Base-by-base conservation (phyloP, 176 grass and related monocot species). In the Raddia guianensis region DNA sequence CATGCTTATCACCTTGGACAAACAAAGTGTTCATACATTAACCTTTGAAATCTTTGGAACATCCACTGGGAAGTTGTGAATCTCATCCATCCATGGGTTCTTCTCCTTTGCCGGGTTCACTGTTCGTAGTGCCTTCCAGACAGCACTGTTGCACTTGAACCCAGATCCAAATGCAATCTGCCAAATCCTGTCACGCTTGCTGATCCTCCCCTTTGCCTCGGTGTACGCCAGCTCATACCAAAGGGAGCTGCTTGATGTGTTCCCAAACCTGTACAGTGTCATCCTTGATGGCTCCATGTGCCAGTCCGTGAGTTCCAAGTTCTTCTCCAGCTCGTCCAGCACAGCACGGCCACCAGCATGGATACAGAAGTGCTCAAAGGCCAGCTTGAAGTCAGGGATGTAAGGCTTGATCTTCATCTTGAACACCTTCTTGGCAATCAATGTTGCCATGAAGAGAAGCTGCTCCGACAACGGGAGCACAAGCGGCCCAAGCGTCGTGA, bases 81-180 rank as follows among this genome's bases (percentile, higher is more conserved):
- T 97, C 78, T 97, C 94, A 54, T 94, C 95, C 88, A 92, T 87
- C 95, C 95, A 98, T 1, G 95, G 95, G 87, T 72, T 98, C 83
- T 72, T 87, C 83, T 97, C 94, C 73, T 85, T 78, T 47, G 82
- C 81, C 0, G 90, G 95, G 51, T 83, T 76, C 74, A 95, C 78
- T 0, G 90, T 78, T 57, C 66, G 93, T 68, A 98, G 84, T 0
- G 95, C 86, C 78, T 86, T 87, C 95, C 95, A 98, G 4, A 98
- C 95, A 0, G 95, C 90, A 55, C 92, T 94, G 81, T 98, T 98
- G 75, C 95, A 98, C 86, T 98, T 95, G 87, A 98, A 98, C n/a
- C 95, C 95, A 5, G 95, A 98, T 15, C 95, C 95, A 32, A 98
- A 98, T 2, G 95, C 95, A 63, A 98, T 94, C 84, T 98, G 92